Evolutionary conservation across 2,329 filamentous ascomycete genomes (phyloP), one percentile per base, ranked within the genome.

Genomic region (Fusarium sp.): DNA sequence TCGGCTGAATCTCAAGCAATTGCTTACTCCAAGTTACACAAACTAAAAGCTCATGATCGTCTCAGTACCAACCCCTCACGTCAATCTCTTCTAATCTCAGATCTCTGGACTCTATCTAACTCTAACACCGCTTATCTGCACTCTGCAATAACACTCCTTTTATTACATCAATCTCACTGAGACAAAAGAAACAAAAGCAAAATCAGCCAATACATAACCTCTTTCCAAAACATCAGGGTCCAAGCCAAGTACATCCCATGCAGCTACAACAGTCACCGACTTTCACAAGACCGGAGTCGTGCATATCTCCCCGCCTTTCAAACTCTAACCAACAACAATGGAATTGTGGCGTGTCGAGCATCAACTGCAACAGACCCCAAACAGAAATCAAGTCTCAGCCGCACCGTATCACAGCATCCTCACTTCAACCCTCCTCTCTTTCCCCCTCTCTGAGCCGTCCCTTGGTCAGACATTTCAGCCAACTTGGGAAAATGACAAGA

Each of bases 341-440:
- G 50, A 39, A 66, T 48, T 45, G 61, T 68, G 68, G 62, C 67
- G 26, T 47, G 55, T 68, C 57, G 61, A 62, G 31, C 50, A 64
- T 39, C 35, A 38, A 36, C 50, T 60, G 65, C 24, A 70, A 50
- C 39, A 38, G 39, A 26, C 53, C 35, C 38, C 38, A 70, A 65
- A 38, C 35, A 33, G 59, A 65, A 39, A 51, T 30, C 36, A 14
- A 36, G 24, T 28, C 22, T 44, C 58, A 47, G 35, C 22, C 24
- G 18, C 50, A 38, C 42, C 28, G 26, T 53, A 38, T 41, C 67
- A 70, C 61, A 33, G 15, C 51, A 48, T 35, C 22, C 24, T 30
- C 26, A 22, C 26, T 22, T 41, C 24, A 7, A 16, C 16, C 9
- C 18, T 51, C 22, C 15, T 28, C 33, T 28, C 48, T 28, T 53